Conservation (phyloP, 2,329 filamentous ascomycete genomes). For the Leptographium procerum region DNA sequence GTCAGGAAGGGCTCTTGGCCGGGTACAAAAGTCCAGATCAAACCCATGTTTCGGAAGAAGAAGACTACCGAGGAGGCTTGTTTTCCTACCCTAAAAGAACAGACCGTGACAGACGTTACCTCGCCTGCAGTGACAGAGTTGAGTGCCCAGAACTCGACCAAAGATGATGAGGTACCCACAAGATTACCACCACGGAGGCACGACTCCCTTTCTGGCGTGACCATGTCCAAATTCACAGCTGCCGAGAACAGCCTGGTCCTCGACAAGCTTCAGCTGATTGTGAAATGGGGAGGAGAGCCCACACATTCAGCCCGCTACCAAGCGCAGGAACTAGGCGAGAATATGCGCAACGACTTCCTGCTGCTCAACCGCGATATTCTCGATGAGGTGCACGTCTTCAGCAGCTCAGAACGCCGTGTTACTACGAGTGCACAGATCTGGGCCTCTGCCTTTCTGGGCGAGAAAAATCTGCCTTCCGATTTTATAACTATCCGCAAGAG, state of each 20-base stretch:
- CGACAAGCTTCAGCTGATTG: constrained; percentile 92
- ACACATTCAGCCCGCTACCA: constrained; percentile 96
- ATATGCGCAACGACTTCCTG: constrained; percentile 89
- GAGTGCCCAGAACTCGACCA: constrained; percentile 10
- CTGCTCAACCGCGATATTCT: constrained; percentile 86
- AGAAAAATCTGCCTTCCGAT: constrained; percentile 74
- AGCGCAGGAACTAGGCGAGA: constrained; percentile 85
- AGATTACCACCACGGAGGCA: constrained; percentile 50
- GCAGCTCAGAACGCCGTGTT: constrained; percentile 87
- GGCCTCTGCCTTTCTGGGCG: constrained; percentile 76
- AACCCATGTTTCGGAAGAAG: constrained; percentile 95
- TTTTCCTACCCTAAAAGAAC: constrained; percentile 24
- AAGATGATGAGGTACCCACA: constrained; percentile 16
- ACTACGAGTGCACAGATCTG: constrained; percentile 96
- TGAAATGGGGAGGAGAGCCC: constrained; percentile 98
- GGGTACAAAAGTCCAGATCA: constrained; percentile 97
- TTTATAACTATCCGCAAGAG: constrained; percentile 90
- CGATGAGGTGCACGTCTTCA: constrained; percentile 88
- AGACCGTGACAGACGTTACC: constrained; percentile 13
- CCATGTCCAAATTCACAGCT: constrained; percentile 86
- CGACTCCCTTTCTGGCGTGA: constrained; percentile 80
- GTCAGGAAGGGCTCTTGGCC: constrained; percentile 89
- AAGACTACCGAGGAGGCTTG: constrained; percentile 46
- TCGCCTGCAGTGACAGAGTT: not conserved
- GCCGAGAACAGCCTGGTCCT: constrained; percentile 86